Evolutionary conservation across 2,329 filamentous ascomycete genomes (phyloP), one percentile per base, ranked within the genome.

Genomic region (Penicillium sp.): DNA sequence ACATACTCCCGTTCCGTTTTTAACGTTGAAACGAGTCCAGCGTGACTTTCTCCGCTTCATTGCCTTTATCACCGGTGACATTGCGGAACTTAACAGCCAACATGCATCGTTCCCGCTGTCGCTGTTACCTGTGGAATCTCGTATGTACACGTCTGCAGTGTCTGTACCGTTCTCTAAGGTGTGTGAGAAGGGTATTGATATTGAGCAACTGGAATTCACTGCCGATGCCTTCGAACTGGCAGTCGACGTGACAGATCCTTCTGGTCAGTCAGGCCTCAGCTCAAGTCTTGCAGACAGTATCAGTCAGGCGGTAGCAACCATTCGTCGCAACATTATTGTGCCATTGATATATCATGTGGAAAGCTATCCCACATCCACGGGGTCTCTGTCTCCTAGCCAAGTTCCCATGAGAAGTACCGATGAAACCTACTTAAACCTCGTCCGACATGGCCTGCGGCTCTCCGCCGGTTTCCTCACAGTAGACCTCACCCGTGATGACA

Each of bases 11-110:
- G 77, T 80, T 2, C 80, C 81, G 0, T 85, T 84, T 55, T 67
- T 87, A 15, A 83, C 82, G 0, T 67, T 87, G 6, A 87, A 87
- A 61, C 74, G 81, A 42, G 78, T 82, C 3, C 83, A 87, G 63
- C 73, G 81, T 41, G 83, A 86, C 52, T 86, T 87, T 52, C 71
- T 87, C 34, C 83, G 82, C 48, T 85, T 87, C 49, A 69, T 87
- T 8, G 80, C 80, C 1, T 73, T 83, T 22, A 74, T 84, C 24
- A 78, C 80, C 4, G 71, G 63, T 3, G 60, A 66, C 46, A 43
- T 54, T 15, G 57, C 55, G 3, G 62, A 67, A 41, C 49, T 67
- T 37, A 64, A 57, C 40, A 64, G 62, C 9, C 64, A 66, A 21
- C 64, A 67, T 41, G 61, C 64, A 8, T 64, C 81, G 1, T 85